Percentiles rank a stretch among this genome's conserved stretches.
Evolutionary conservation across 2,329 filamentous ascomycete genomes (phyloP).

Genomic region (Penicillium paneum): DNA sequence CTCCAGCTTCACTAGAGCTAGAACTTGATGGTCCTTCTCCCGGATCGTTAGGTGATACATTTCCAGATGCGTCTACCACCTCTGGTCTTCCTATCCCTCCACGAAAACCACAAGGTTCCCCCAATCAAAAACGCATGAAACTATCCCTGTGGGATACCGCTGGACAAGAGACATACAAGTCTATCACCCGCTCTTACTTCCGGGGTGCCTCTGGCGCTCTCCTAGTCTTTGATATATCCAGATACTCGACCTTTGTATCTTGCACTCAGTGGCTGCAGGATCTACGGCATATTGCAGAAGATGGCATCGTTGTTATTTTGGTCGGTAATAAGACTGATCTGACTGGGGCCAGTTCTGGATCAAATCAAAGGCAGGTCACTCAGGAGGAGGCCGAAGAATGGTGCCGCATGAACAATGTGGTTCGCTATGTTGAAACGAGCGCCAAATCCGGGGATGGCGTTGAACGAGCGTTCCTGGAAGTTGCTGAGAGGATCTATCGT

Average conservation of each 20-base stretch:
- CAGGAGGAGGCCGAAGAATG: slow-evolving; percentile 82
- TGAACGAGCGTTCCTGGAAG: slow-evolving; percentile 86
- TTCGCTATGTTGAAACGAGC: slow-evolving; percentile 93
- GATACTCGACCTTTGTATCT: slow-evolving; percentile 78
- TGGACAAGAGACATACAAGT: slow-evolving; percentile 96
- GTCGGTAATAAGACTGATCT: slow-evolving; percentile 96
- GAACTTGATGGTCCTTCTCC: slow-evolving; percentile 44
- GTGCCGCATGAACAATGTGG: slow-evolving; percentile 79
- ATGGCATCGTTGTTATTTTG: slow-evolving; percentile 88
- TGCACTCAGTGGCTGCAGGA: slow-evolving; percentile 93
- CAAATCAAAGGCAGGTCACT: slow-evolving; percentile 69
- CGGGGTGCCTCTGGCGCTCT: slow-evolving; percentile 74
- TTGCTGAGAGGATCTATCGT: slow-evolving; percentile 91
- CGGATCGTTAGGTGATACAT: slow-evolving; percentile 14
- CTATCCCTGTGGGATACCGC: slow-evolving; percentile 93
- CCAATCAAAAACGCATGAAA: slow-evolving; percentile 76
- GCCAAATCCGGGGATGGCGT: slow-evolving; percentile 95
- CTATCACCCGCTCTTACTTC: slow-evolving; percentile 90
- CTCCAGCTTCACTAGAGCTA: slow-evolving; percentile 65
- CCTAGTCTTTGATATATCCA: slow-evolving; percentile 91
- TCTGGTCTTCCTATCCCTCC: slow-evolving; percentile 38
- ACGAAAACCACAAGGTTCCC: slow-evolving; percentile 35
- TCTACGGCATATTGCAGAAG: slow-evolving; percentile 89
- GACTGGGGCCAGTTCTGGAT: slow-evolving; percentile 48
- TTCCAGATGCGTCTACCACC: slow-evolving; percentile 13